Percentiles rank a stretch among this genome's conserved stretches.
Evolutionary conservation across 2,329 filamentous ascomycete genomes (phyloP).

Genomic region (Phialophora expanda): DNA sequence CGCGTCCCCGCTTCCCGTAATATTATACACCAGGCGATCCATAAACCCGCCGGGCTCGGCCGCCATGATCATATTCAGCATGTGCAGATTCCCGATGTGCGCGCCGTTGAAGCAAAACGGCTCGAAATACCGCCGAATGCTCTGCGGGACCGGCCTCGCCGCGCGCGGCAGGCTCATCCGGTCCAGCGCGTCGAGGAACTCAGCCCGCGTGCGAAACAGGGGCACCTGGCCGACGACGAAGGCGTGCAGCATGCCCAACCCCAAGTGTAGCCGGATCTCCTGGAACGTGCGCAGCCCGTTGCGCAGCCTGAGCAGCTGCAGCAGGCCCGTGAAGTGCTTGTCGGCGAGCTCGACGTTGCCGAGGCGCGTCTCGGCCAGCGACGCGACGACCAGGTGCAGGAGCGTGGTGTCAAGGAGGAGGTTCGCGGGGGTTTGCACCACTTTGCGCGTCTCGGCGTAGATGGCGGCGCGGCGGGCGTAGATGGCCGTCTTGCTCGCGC

Average conservation of each 20-base stretch:
- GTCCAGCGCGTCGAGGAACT: not conserved
- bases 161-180: not conserved
- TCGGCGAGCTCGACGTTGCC: slow-evolving; percentile 1
- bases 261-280: not conserved
- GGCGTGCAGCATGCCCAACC: not conserved
- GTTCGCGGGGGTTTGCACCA: not conserved
- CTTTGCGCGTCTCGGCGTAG: not conserved
- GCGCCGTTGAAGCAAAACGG: not conserved
- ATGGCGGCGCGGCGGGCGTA: not conserved
- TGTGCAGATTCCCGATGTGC: not conserved
- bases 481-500: not conserved
- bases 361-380: not conserved
- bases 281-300: not conserved
- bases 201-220: not conserved
- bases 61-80: slow-evolving; percentile 6
- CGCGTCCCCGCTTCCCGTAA: not conserved
- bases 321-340: not conserved
- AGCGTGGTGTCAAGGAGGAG: not conserved
- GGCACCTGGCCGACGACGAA: not conserved
- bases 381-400: not conserved
- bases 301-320: slow-evolving; percentile 1
- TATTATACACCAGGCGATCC: slow-evolving; percentile 1
- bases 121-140: not conserved
- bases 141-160: not conserved
- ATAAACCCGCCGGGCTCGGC: not conserved